Base-by-base conservation (phyloP, 805 yeast genomes). In the Teunomyces tritomae region DNA sequence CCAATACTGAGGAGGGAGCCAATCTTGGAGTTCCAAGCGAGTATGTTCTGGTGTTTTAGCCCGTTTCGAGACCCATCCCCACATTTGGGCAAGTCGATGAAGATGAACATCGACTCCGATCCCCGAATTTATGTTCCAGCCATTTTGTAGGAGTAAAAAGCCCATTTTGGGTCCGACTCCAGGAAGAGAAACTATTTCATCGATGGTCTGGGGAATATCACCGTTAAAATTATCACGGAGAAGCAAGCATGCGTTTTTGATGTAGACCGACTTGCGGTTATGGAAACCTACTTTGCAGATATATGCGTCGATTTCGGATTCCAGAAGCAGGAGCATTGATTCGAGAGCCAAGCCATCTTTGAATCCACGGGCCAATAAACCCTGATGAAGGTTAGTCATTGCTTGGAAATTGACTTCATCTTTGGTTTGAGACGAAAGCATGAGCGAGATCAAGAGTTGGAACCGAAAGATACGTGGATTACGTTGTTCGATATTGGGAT, bases 91-190 rank as follows among this genome's bases (percentile, higher is more conserved):
- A 49, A 90, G 69, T 45, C 98, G 71, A 56, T 87, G 91, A 45
- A 91, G 82, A 64, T 91, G 98, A 2, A 89, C 91, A 62, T 91
- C 98, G 8, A 91, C 97, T 7, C 97, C 97, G n/a, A 91, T 88
- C 0, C 97, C 97, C 10, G 73, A 70, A 45, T 76, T 83, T 49
- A 84, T 70, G 36, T 74, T 70, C 97, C 97, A 90, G 0, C 94
- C 96, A 35, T 81, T 78, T 57, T 89, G 96, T 49, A 89, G 69
- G 1, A 91, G 74, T 34, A 91, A 67, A 61, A 79, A 86, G 0
- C 95, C 96, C 98, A 91, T 91, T 63, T 91, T 91, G 7, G 96
- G 96, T 0, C 98, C 98, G 2, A 91, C 96, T 0, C 98, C 98
- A 0, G 97, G 97, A 28, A 91, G 68, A 0, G 77, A 64, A 4